Conservation (phyloP, 2,329 filamentous ascomycete genomes). For the Penicillium vulpinum region DNA sequence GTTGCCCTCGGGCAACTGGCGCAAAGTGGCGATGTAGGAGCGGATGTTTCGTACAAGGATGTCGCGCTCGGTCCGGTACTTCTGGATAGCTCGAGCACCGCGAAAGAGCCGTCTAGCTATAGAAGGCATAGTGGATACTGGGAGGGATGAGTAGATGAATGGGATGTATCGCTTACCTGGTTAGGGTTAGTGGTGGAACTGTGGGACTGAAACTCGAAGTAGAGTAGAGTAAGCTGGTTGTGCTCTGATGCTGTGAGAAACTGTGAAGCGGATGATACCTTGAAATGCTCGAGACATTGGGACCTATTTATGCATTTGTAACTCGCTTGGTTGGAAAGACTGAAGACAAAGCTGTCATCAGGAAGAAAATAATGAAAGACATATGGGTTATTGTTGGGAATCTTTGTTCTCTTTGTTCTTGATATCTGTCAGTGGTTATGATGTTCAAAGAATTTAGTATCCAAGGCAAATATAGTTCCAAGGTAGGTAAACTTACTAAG, state of each 20-base stretch:
- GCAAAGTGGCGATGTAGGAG: neutral
- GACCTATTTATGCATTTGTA: neutral
- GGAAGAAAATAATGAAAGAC: neutral
- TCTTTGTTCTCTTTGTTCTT: neutral
- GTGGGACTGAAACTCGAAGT: neutral
- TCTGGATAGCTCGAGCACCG: constrained; percentile 1
- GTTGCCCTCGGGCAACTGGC: neutral
- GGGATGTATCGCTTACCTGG: neutral
- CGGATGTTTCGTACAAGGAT: neutral
- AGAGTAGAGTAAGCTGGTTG: neutral
- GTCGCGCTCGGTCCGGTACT: neutral
- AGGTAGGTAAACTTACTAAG: neutral
- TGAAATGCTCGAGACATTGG: neutral
- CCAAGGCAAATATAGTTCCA: neutral
- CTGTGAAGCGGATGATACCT: neutral
- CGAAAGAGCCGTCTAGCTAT: neutral
- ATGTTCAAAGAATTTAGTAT: neutral
- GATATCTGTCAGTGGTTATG: neutral
- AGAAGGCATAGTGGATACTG: neutral
- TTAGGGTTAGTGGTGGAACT: neutral
- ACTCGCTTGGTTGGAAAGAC: neutral
- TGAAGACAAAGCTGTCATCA: neutral
- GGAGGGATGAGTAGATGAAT: neutral
- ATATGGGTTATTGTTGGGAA: neutral
- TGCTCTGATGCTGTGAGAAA: neutral